These are phyloP conservation scores for Volvox africanus DNA, from an alignment of 139 green algal species.

Conservation along the genomic window DNA sequence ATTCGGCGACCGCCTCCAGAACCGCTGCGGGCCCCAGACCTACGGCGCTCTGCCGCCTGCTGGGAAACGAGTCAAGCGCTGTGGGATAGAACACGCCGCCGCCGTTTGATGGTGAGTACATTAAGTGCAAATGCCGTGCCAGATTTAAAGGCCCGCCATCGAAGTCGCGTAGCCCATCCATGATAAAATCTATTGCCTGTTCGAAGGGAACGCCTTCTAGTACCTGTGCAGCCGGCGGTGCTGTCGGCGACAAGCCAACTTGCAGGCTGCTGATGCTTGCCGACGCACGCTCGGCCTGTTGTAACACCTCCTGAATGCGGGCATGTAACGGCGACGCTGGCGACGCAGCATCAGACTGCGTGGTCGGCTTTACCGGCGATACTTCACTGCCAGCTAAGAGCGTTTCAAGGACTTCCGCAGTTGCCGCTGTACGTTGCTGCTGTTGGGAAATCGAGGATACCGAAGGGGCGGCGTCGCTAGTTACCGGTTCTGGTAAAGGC, in stretches of 20 bases:
- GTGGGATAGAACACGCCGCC: conserved; percentile 2
- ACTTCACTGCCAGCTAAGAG: too few relatives aligned
- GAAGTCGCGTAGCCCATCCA: conserved; percentile 26
- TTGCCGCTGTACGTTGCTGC: too few relatives aligned
- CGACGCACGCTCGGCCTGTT: conserved; percentile 7
- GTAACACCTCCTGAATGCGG: neutral
- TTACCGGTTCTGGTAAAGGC: too few relatives aligned
- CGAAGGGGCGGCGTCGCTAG: too few relatives aligned
- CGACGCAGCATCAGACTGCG: too few relatives aligned
- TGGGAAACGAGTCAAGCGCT: neutral
- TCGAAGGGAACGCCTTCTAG: conserved; percentile 43
- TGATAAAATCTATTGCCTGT: conserved; percentile 40
- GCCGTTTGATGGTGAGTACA: conserved; percentile 25
- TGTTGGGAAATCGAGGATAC: too few relatives aligned
- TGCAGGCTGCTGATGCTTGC: neutral
- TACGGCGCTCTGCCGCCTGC: neutral
- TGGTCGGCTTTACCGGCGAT: too few relatives aligned
- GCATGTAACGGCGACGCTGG: neutral
- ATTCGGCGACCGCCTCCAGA: neutral
- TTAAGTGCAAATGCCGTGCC: conserved; percentile 30
- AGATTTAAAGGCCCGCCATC: conserved; percentile 27
- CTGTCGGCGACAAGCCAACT: neutral
- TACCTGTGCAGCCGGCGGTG: neutral
- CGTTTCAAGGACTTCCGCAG: too few relatives aligned
- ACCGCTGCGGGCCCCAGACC: neutral